Conservation (phyloP, 2,329 filamentous ascomycete genomes). For the Catunica adiposa region DNA sequence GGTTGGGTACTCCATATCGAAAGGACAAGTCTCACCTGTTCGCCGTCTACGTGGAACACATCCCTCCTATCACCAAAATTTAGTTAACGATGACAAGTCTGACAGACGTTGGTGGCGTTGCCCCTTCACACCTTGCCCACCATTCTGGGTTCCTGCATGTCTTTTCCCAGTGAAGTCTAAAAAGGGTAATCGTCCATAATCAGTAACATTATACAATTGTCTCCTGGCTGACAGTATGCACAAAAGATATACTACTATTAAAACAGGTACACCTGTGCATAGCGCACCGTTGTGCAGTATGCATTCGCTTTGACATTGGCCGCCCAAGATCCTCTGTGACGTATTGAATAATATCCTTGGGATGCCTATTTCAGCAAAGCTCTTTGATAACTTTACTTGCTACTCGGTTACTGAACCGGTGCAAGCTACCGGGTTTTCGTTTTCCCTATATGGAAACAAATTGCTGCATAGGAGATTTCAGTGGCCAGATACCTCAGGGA, state of each 20-base stretch:
- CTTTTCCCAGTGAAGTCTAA: not conserved
- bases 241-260: not conserved
- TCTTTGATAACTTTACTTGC: not conserved
- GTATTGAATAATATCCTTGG: not conserved
- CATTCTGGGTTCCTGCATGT: not conserved
- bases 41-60: not conserved
- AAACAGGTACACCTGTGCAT: not conserved
- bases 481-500: not conserved
- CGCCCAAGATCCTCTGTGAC: not conserved
- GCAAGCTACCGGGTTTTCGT: not conserved
- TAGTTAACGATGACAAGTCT: not conserved
- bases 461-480: not conserved
- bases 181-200: no score
- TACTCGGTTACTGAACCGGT: not conserved
- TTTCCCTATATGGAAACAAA: not conserved
- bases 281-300: not conserved
- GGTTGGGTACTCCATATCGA: not conserved
- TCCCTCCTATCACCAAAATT: not conserved
- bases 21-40: not conserved
- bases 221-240: not conserved
- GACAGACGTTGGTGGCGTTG: not conserved
- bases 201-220: not conserved
- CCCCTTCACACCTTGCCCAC: no score
- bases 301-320: not conserved
- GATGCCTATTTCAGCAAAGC: not conserved